Evolutionary conservation across 257 asterid species (phyloP).

Genomic region (Solanum lignicaule): DNA sequence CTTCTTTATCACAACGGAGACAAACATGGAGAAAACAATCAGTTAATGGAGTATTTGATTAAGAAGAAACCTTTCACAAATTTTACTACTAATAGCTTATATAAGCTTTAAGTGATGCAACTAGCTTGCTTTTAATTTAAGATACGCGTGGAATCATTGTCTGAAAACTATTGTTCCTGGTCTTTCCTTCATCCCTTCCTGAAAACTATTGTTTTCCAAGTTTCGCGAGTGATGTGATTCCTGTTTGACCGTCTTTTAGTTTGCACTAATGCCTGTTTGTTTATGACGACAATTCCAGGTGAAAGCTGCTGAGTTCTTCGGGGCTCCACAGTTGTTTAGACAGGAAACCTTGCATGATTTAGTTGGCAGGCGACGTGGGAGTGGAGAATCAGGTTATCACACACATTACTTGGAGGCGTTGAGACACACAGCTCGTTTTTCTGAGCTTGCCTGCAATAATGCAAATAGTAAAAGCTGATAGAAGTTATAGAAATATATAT

Average conservation of each 20-base stretch:
- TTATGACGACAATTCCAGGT: constrained; percentile 6
- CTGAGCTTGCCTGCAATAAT: not conserved
- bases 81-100: not conserved
- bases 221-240: not conserved
- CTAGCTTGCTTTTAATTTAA: not conserved
- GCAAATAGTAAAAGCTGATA: not conserved
- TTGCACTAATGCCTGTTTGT: not conserved
- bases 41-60: not conserved
- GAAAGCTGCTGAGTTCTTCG: constrained; percentile 5
- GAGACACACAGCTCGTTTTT: not conserved
- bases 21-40: not conserved
- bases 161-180: not conserved
- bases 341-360: not conserved
- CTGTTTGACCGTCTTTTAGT: not conserved
- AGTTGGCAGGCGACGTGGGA: not conserved
- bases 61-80: not conserved
- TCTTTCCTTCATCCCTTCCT: not conserved
- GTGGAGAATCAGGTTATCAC: not conserved
- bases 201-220: not conserved
- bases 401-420: not conserved
- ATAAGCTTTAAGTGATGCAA: not conserved
- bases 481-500: not conserved
- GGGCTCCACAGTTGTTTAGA: constrained; percentile 3
- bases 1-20: not conserved
- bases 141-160: not conserved